Evolutionary conservation across 2,329 filamentous ascomycete genomes (phyloP), one percentile per base, ranked within the genome.

Genomic region (Graphilbum fragrans): DNA sequence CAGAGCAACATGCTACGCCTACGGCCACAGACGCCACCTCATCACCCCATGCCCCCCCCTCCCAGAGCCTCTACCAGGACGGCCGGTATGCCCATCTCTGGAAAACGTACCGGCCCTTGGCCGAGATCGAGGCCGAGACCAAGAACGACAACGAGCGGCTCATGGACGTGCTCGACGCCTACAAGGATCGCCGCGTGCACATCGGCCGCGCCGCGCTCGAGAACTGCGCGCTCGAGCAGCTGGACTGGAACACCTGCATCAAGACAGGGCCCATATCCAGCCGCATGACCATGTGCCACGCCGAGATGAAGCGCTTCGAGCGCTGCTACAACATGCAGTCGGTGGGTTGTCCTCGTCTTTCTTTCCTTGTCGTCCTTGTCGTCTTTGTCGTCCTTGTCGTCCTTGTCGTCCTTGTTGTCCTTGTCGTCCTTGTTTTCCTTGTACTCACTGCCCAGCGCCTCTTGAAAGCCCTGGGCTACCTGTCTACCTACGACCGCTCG

Each of bases 281-380:
- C 49, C 72, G 75, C 50, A 64, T 90, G 60, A 87, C 80, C 31
- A 74, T 95, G 77, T 98, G 92, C 58, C 70, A 80, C 33, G 70
- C 76, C 42, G 80, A 94, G 65, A 83, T 86, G 53, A 71, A 68
- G 51, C 74, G 70, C 47, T 88, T 95, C 55, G 83, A 92, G 56
- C 72, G 83, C 50, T 98, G 92, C 65, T 94, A 92, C 58, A 80
- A 72, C 41, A 87, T 88, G 66, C 92, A 98, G 64, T 79, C 77
- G 54, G 82, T 87, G 62, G 3, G 74, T 25, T 19, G 18, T 23
- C n/a, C 19, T 21, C 48, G 39, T 35, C 14, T 18, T 21, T 40
- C 17, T 41, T 16, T 17, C 19, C 16, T 22, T n/a, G 1, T 27
- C 12, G 8, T 19, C 8, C 0, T 21, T 21, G 14, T 14, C 17